Conservation (phyloP, 129 eudicot genomes). For the Flaveria linearis region DNA sequence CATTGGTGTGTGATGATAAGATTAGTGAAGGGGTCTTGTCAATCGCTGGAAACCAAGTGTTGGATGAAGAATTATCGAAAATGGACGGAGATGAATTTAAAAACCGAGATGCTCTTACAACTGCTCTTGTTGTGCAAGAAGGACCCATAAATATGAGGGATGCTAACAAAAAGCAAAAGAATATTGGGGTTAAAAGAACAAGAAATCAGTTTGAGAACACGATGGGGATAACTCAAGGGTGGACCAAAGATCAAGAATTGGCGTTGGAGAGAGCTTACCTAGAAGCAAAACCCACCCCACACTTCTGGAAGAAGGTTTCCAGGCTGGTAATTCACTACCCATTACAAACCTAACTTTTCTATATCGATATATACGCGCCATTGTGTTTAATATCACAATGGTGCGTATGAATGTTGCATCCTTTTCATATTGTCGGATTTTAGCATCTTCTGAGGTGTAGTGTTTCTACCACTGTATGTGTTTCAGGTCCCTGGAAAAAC, state of each 20-base stretch:
- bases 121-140: neutral
- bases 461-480: conserved; percentile 17
- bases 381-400: conserved; percentile 2
- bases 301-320: conserved; percentile 87
- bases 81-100: neutral
- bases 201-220: conserved; percentile 39
- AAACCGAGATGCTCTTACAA: neutral
- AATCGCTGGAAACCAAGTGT: conserved; percentile 3
- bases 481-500: conserved; percentile 95
- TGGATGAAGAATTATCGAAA: conserved; percentile 19
- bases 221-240: conserved; percentile 36
- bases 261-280: conserved; percentile 79
- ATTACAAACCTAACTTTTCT: neutral
- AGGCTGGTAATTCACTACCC: conserved; percentile 49
- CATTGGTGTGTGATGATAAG: conserved; percentile 17
- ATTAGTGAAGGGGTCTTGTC: neutral
- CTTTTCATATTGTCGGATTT: neutral
- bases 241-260: conserved; percentile 79
- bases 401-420: conserved; percentile 1
- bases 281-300: conserved; percentile 81
- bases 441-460: conserved; percentile 18
- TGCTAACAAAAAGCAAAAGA: conserved; percentile 21
- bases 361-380: neutral
- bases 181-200: conserved; percentile 56
- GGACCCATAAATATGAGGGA: neutral